phyloP scores from a whole-genome alignment of 257 asterid genomes.

The Nicotiana otophora region DNA sequence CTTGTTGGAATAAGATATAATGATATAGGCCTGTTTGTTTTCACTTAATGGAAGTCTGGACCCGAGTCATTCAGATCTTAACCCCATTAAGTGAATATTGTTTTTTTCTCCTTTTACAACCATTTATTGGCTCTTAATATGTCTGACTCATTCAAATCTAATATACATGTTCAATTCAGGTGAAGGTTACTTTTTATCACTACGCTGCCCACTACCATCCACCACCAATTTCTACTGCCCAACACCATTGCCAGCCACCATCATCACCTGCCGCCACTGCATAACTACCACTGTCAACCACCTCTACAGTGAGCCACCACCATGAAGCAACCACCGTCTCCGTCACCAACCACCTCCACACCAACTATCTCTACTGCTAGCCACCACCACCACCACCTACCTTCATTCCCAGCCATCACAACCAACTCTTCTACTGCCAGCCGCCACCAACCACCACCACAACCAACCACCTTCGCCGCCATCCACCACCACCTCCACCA shows the following conservation, averaged over 20 bases:
- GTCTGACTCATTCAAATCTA: not conserved
- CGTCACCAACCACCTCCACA: not conserved
- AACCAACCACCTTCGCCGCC: not conserved
- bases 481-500: not conserved
- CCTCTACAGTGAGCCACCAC: not conserved
- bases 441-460: not conserved
- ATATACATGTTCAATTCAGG: not conserved
- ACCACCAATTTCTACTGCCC: not conserved
- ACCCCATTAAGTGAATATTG: not conserved
- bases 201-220: not conserved
- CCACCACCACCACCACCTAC: not conserved
- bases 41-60: not conserved
- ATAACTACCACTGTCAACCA: not conserved
- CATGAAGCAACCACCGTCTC: not conserved
- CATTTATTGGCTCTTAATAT: not conserved
- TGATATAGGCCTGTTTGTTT: not conserved
- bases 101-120: not conserved
- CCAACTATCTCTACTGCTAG: not conserved
- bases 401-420: not conserved
- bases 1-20: constrained; percentile 2
- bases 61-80: not conserved
- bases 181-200: not conserved
- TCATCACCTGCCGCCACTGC: not conserved
- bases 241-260: not conserved
- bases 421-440: not conserved